Evolutionary conservation across 2,329 filamentous ascomycete species (phyloP), one percentile per base, ranked within the genome.

Genomic region (Microsporum ferrugineum): DNA sequence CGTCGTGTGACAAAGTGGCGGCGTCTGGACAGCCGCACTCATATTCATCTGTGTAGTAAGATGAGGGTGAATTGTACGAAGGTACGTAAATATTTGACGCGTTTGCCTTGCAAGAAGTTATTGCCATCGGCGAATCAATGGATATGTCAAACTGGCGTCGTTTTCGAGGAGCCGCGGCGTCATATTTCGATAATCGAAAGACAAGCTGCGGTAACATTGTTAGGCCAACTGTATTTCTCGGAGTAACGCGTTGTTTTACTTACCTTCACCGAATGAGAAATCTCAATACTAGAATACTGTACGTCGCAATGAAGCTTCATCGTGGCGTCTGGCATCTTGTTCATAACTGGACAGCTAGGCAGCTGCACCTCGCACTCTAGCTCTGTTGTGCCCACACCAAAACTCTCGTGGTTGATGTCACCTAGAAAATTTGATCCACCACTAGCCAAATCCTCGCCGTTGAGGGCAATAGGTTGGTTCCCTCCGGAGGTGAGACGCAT

Each of bases 241-340:
- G 53, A 43, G 51, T 36, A 58, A 36, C 23, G 55, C 3, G 51
- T 55, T 23, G 17, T 2, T 31, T 2, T 5, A 69, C 80, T 65
- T 77, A 90, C 89, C 83, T 96, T 96, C 73, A 96, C 95, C 91
- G 91, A 96, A 72, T 96, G 91, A 71, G 89, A 90, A 60, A 96
- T 91, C 68, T 94, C 89, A 59, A 95, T 92, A 65, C 95, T 95
- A 70, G 90, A 88, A 80, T 92, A 96, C 61, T 90, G 95, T 60
- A 90, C 95, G 71, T 96, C 91, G 59, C 92, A 92, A 71, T 96
- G 88, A 62, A 96, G 76, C 63, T 84, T 82, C 62, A 55, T 36
- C 14, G 51, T n/a, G n/a, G 12, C 83, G 80, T 31, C 73, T 70
- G 64, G 81, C 80, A 69, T 91, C 86, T 68, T 84, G 66, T 77